These are phyloP conservation scores for Colletotrichum plurivorum DNA, from an alignment of 2,329 filamentous ascomycete genomes.

Conservation along the genomic window DNA sequence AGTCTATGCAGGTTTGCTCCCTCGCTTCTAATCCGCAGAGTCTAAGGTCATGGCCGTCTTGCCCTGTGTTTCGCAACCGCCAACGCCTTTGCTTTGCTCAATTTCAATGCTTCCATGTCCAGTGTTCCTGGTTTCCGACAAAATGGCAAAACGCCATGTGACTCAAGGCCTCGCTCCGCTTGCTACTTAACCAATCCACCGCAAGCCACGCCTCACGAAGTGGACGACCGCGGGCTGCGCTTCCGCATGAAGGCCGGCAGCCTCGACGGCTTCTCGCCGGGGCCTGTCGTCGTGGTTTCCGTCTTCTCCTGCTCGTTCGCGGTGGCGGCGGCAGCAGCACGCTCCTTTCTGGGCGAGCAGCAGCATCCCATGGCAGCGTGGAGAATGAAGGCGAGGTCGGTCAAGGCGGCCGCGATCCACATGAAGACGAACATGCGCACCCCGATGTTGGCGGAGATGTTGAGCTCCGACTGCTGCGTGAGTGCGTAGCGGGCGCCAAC, in stretches of 20 bases:
- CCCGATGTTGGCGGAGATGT: constrained; percentile 81
- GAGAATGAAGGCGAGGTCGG: constrained; percentile 78
- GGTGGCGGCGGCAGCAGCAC: constrained; percentile 9
- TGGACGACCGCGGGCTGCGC: constrained; percentile 38
- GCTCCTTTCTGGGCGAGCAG: constrained; percentile 55
- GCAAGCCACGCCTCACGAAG: constrained; percentile 5
- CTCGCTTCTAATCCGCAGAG: constrained; percentile 12
- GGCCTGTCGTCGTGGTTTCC: constrained; percentile 23
- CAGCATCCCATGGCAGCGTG: constrained; percentile 86
- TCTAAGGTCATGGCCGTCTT: constrained; percentile 27
- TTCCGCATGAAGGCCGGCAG: constrained; percentile 39
- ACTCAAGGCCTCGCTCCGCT: not conserved
- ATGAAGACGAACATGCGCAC: constrained; percentile 86
- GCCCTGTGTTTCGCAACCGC: constrained; percentile 21
- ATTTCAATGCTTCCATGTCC: constrained; percentile 13
- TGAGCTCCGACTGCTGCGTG: constrained; percentile 78
- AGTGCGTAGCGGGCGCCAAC: constrained; percentile 85
- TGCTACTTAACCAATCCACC: not conserved
- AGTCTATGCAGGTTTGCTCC: not conserved
- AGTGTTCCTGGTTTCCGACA: not conserved
- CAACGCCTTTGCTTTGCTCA: constrained; percentile 36
- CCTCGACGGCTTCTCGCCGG: constrained; percentile 34
- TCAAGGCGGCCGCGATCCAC: constrained; percentile 83
- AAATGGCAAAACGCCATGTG: constrained; percentile 1
- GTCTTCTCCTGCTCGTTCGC: constrained; percentile 32